Evolutionary conservation across 345 rosid species (phyloP), one percentile per base, ranked within the genome.

Genomic region (Eucalyptus curtisii): DNA sequence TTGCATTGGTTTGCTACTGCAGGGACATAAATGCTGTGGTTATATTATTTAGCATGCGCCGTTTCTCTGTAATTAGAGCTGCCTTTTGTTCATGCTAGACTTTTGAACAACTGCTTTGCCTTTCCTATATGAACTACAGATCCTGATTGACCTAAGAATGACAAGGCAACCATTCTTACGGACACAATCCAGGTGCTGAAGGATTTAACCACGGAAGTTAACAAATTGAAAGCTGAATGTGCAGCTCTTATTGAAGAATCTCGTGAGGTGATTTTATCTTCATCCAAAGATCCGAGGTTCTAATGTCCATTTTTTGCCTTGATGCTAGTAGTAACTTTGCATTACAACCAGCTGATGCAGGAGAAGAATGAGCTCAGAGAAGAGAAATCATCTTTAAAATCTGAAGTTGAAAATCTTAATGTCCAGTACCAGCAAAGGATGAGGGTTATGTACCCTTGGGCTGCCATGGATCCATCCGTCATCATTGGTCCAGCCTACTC

Each of bases 341-440:
- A 61, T 86, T 80, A 22, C 55, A 37, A 92, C 89, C 95, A 96
- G 99, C 90, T 96, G 88, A 92, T 86, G 87, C 96, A 90, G 92
- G 99, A 96, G 92, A 96, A 95, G 92, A 94, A 94, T 42, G 99
- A 96, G 89, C 94, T 96, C 19, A 89, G 93, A 87, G 96, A 95
- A 90, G 99, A 97, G 71, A 96, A 95, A 91, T 81, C 92, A 47
- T 91, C 94, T 88, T 89, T 96, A 31, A 96, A 94, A 91, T 92
- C 96, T n/a, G 97, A 96, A 27, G 93, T 95, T 49, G 96, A 94
- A 87, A 93, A 87, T 91, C 92, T 95, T 25, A 94, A 94, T 90
- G 92, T 85, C 90, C 97, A 95, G 86, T 94, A 93, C 92, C 97
- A 95, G 86, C 96, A 95, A 82, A 95, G 95, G 85, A 49, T 91